A percentile compares a stretch with the other conserved stretches of the same genome.
Evolutionary conservation across 768 basidiomycete species (phyloP).

Genomic region (Suillus hirtellus): DNA sequence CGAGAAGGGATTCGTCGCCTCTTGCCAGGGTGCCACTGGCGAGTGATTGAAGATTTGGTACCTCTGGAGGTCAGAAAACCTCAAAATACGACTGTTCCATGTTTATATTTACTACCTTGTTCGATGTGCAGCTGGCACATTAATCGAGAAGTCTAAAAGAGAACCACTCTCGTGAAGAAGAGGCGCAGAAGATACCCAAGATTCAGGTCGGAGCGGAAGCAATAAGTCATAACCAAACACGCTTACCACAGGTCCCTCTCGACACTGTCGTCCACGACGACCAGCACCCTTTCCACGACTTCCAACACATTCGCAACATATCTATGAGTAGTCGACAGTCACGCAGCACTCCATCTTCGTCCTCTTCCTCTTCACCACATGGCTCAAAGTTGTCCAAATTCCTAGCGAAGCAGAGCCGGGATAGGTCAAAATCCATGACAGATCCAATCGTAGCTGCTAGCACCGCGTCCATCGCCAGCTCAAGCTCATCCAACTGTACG

Average conservation of each 20-base stretch:
- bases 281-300: constrained; percentile 16
- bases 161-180: constrained; percentile 5
- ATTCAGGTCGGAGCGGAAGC: constrained; percentile 6
- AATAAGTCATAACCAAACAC: constrained; percentile 21
- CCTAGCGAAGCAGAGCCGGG: constrained; percentile 62
- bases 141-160: not conserved
- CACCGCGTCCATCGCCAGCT: constrained; percentile 40
- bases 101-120: not conserved
- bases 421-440: constrained; percentile 57
- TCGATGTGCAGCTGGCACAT: not conserved
- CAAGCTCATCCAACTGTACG: constrained; percentile 38
- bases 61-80: not conserved
- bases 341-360: constrained; percentile 43
- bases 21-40: not conserved
- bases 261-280: constrained; percentile 19
- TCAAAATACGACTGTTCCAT: not conserved
- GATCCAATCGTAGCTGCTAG: constrained; percentile 38
- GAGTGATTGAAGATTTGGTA: not conserved
- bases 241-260: constrained; percentile 11
- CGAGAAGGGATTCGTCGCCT: not conserved
- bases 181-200: not conserved
- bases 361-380: constrained; percentile 43
- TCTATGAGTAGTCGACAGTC: constrained; percentile 49
- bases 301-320: constrained; percentile 6
- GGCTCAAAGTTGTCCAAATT: constrained; percentile 66